phyloP scores from a whole-genome alignment of 176 grass and related monocot species.

The Oryza meyeriana region DNA sequence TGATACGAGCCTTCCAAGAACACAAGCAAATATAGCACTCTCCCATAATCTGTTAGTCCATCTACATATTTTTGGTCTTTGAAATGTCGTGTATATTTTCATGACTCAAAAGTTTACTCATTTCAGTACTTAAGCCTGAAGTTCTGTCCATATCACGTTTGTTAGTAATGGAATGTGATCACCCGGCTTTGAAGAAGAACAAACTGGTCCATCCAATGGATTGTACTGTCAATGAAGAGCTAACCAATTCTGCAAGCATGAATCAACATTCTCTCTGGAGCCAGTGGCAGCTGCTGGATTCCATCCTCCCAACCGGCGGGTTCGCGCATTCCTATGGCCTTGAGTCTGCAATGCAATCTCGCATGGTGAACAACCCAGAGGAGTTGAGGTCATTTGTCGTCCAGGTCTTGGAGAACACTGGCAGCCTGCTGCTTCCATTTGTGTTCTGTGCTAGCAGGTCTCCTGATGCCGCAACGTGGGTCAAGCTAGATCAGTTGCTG shows the following conservation, averaged over 20 bases:
- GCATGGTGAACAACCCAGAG: constrained; percentile 45
- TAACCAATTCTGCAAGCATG: neutral
- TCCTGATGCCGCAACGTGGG: constrained; percentile 43
- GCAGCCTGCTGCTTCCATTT: constrained; percentile 72
- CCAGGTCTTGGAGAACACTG: constrained; percentile 69
- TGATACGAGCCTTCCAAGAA: too few relatives aligned
- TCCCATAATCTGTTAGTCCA: neutral
- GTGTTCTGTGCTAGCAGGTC: constrained; percentile 53
- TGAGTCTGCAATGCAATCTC: constrained; percentile 68
- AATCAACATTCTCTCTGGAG: constrained; percentile 51
- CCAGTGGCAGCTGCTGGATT: constrained; percentile 90
- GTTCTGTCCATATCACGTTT: neutral
- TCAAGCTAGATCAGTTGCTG: constrained; percentile 60
- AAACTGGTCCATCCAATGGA: constrained; percentile 12
- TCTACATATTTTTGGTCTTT: neutral
- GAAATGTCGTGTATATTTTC: neutral
- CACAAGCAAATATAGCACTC: neutral
- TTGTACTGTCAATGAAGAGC: constrained; percentile 13
- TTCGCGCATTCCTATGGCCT: constrained; percentile 87
- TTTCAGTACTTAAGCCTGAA: constrained; percentile 13
- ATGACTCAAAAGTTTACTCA: neutral
- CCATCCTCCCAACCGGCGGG: constrained; percentile 79
- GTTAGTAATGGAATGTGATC: constrained; percentile 6
- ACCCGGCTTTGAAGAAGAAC: constrained; percentile 19
- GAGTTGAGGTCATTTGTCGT: constrained; percentile 61